Percentiles rank a stretch among this genome's conserved stretches.
phyloP scores from a whole-genome alignment of 768 basidiomycete genomes.

The Suillus spraguei region DNA sequence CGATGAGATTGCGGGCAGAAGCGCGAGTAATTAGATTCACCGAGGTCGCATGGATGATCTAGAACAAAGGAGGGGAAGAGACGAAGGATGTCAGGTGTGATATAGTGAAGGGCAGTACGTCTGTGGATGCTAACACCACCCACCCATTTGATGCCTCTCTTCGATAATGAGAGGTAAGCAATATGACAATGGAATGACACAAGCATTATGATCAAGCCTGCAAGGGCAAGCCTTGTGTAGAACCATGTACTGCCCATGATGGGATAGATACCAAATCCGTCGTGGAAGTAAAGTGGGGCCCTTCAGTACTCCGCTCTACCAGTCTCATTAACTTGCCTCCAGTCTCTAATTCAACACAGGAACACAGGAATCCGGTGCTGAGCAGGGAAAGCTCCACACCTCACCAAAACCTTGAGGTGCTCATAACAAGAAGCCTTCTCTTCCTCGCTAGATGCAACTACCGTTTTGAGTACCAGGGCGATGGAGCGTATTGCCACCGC shows the following conservation, averaged over 20 bases:
- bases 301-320: not conserved
- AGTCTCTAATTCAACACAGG: not conserved
- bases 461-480: not conserved
- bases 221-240: conserved; percentile 1
- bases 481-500: conserved; percentile 1
- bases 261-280: conserved; percentile 1
- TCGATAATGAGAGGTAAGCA: not conserved
- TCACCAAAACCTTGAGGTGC: conserved; percentile 2
- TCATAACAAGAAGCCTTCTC: conserved; percentile 2
- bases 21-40: not conserved
- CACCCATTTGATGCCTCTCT: not conserved
- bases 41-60: conserved; percentile 3
- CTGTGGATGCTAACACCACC: not conserved
- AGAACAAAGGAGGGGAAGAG: conserved; percentile 7
- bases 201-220: not conserved
- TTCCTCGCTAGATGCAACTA: conserved; percentile 4
- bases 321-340: not conserved
- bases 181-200: not conserved
- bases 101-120: not conserved
- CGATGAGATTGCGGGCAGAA: conserved; percentile 8
- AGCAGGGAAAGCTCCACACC: conserved; percentile 9
- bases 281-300: conserved; percentile 7
- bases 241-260: not conserved
- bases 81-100: not conserved
- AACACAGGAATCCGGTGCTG: conserved; percentile 6